Base-by-base conservation (phyloP, 495 filamentous ascomycete species). In the Penicillium subrubescens region DNA sequence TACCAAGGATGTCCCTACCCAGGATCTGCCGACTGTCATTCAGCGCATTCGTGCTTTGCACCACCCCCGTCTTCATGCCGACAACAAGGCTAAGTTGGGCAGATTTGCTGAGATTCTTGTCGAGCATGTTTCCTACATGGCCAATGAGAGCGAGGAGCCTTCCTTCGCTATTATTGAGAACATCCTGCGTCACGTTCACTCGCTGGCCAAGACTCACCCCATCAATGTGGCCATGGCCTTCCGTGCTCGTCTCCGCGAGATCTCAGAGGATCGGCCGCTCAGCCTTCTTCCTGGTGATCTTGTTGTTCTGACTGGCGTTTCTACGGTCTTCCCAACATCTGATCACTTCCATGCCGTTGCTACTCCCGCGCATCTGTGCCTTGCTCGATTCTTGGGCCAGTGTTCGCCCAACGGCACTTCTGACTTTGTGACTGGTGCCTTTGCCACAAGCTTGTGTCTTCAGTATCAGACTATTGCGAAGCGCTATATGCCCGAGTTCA, bases 311-410 rank as follows among this genome's bases (percentile, higher is more conserved):
- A 94, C 92, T 1, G 92, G 92, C 0, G 85, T 97, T 66, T 87
- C 87, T 33, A 87, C 88, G 8, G 90, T 94, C 62, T 99, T 96
- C 73, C 93, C 96, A 6, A 97, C 96, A 0, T 96, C 92, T 0
- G 95, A 99, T 77, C 92, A 97, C 74, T 98, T 97, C 75, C 95
- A 98, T 67, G 89, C 93, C 60, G 90, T 98, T 17, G 88, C 90
- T 53, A 98, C 95, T 5, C 95, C 95, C 0, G 91, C 94, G 1
- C 90, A 91, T 71, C 84, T 97, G 8, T 86, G 73, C 56, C 90
- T 98, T 73, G 84, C 86, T 33, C 85, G 91, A 52, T 97, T 90
- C 71, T 82, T 99, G n/a, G 91, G 88, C 0, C 87, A 96, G 67
- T 90, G 86, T 54, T 79, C 87, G 31, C 90, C 91, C 0, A 82